Conservation (phyloP, 2,329 filamentous ascomycete genomes). For the Calonectria naviculata region DNA sequence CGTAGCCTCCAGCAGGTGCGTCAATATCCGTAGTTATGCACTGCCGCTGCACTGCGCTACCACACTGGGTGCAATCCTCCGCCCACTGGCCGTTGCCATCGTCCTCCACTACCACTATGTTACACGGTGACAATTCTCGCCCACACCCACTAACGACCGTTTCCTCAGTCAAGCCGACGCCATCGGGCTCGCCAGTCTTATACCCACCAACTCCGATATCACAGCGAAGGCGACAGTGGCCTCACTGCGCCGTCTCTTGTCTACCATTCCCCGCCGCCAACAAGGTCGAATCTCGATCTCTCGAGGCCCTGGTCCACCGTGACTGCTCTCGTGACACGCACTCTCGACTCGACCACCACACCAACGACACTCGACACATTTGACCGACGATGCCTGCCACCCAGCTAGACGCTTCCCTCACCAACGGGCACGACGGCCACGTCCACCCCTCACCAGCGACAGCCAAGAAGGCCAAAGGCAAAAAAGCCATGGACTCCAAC, state of each 20-base stretch:
- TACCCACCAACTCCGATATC: constrained; percentile 16
- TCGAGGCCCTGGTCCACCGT: constrained; percentile 35
- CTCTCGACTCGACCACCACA: constrained; percentile 28
- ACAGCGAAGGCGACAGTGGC: constrained; percentile 24
- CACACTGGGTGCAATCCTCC: constrained; percentile 2
- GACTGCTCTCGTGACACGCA: constrained; percentile 35
- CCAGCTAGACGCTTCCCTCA: constrained; percentile 53
- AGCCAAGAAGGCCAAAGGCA: constrained; percentile 83
- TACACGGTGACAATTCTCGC: constrained; percentile 33
- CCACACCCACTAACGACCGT: constrained; percentile 33
- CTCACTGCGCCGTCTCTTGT: constrained; percentile 17
- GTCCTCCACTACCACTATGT: constrained; percentile 31
- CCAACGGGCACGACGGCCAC: constrained; percentile 56
- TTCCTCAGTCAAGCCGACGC: constrained; percentile 26
- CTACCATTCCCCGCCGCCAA: constrained; percentile 23
- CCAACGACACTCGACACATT: constrained; percentile 29
- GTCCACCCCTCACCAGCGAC: constrained; percentile 54
- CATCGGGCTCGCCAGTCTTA: constrained; percentile 17
- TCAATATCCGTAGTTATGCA: constrained; percentile 10
- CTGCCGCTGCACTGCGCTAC: constrained; percentile 4
- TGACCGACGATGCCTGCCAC: constrained; percentile 51
- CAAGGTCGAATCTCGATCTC: constrained; percentile 26
- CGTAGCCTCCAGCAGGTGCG: constrained; percentile 11
- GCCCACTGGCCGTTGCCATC: constrained; percentile 16
- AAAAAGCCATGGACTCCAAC: constrained; percentile 85